phyloP scores from a whole-genome alignment of 176 grass and related monocot species.

The Oryza meridionalis region DNA sequence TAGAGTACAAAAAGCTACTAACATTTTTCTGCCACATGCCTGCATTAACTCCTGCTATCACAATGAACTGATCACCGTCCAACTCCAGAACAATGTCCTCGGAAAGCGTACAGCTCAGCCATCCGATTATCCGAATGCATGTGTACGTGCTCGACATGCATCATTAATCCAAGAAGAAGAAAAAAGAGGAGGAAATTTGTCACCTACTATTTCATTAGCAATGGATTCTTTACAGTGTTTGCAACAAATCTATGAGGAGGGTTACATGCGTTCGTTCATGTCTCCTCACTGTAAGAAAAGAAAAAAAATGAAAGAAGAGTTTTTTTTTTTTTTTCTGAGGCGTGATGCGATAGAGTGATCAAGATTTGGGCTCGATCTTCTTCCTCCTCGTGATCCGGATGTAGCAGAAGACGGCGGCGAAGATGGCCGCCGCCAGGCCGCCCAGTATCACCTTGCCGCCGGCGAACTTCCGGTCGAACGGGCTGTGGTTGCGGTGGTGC shows the following conservation, averaged over 20 bases:
- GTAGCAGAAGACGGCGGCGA: conserved; percentile 73
- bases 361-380: conserved; percentile 60
- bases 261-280: conserved; percentile 7
- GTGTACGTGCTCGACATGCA: neutral
- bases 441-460: conserved; percentile 75
- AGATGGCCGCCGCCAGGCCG: conserved; percentile 58
- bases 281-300: conserved; percentile 9
- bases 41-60: conserved; percentile 45
- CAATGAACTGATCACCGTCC: conserved; percentile 28
- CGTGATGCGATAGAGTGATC: neutral
- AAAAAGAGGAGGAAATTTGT: conserved; percentile 5
- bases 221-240: conserved; percentile 42
- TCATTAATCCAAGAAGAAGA: conserved; percentile 20
- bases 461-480: conserved; percentile 73
- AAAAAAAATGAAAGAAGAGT: neutral
- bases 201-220: conserved; percentile 29
- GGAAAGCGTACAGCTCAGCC: neutral
- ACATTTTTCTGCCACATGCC: conserved; percentile 40
- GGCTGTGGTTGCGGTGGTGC: conserved; percentile 36
- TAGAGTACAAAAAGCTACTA: neutral
- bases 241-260: conserved; percentile 35
- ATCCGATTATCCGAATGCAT: conserved; percentile 1
- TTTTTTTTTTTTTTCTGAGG: neutral
- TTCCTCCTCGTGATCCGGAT: conserved; percentile 84
- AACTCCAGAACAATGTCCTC: neutral